Conservation (phyloP, 2,329 filamentous ascomycete species). For the Paraphaeosphaeria sporulosa region DNA sequence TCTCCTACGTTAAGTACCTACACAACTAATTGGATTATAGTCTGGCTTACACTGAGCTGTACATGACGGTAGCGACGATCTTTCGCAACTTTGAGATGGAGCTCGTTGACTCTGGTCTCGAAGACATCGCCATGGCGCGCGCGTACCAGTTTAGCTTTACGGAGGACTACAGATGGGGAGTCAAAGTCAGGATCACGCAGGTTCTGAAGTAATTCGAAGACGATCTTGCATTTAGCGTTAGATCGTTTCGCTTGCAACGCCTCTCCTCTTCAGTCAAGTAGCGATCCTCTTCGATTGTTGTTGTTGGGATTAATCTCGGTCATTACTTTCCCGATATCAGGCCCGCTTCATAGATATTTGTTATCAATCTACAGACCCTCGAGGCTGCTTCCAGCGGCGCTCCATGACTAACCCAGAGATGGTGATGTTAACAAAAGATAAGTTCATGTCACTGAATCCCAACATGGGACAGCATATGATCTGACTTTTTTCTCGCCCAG, state of each 20-base stretch:
- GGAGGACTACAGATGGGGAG: conserved; percentile 18
- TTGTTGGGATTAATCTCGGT: background rate
- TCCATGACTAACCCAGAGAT: too few relatives aligned
- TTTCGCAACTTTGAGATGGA: conserved; percentile 26
- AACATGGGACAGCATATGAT: too few relatives aligned
- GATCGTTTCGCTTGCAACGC: background rate
- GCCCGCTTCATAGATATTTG: background rate
- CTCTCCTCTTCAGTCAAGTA: background rate
- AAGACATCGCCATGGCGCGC: conserved; percentile 18
- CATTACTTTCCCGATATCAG: background rate
- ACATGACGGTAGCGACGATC: conserved; percentile 21
- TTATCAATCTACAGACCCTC: too few relatives aligned
- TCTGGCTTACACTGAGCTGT: conserved; percentile 33
- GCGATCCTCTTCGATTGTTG: background rate
- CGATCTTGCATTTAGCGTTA: background rate
- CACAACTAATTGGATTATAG: conserved; percentile 28
- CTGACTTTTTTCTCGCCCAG: too few relatives aligned
- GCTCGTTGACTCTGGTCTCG: conserved; percentile 21
- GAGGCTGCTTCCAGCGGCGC: too few relatives aligned
- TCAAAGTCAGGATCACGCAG: conserved; percentile 16
- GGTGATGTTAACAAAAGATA: too few relatives aligned
- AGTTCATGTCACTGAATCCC: too few relatives aligned
- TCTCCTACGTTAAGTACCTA: background rate
- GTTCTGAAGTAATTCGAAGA: conserved; percentile 5
- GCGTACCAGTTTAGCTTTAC: conserved; percentile 19